These are phyloP conservation scores for Actinomucor elegans DNA, from an alignment of 371 early-diverging fungal genomes.

Conservation along the genomic window DNA sequence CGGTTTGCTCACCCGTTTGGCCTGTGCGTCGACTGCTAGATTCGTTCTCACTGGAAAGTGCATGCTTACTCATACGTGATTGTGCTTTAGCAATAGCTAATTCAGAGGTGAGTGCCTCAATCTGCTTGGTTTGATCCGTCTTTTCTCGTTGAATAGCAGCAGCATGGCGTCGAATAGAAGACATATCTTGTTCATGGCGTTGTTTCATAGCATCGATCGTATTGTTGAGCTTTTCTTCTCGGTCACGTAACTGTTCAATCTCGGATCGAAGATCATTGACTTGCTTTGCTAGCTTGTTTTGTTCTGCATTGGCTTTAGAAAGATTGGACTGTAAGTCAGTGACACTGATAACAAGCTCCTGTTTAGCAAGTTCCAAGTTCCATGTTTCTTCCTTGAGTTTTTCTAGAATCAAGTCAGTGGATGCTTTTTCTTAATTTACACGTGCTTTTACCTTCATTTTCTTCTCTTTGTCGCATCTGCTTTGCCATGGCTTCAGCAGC, in stretches of 20 bases:
- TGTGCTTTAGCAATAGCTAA: slow-evolving; percentile 51
- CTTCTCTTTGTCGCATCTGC: slow-evolving; percentile 59
- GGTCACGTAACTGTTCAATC: slow-evolving; percentile 63
- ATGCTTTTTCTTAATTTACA: neutral
- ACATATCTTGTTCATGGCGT: slow-evolving; percentile 69
- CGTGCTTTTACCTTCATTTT: slow-evolving; percentile 55
- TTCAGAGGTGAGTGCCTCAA: slow-evolving; percentile 64
- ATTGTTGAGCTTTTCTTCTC: slow-evolving; percentile 58
- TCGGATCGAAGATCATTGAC: slow-evolving; percentile 57
- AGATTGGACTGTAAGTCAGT: slow-evolving; percentile 57
- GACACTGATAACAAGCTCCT: slow-evolving; percentile 55
- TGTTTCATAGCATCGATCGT: slow-evolving; percentile 57
- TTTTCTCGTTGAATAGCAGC: slow-evolving; percentile 70
- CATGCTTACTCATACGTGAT: slow-evolving; percentile 38
- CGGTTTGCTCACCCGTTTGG: slow-evolving; percentile 3
- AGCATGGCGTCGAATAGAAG: slow-evolving; percentile 57
- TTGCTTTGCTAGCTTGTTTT: slow-evolving; percentile 57
- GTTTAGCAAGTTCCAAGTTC: slow-evolving; percentile 62
- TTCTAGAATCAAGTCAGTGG: slow-evolving; percentile 17
- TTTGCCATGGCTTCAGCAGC: slow-evolving; percentile 65
- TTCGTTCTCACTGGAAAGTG: slow-evolving; percentile 11
- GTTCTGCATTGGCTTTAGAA: slow-evolving; percentile 55
- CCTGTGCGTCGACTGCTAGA: neutral
- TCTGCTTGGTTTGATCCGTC: slow-evolving; percentile 51
- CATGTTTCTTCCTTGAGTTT: slow-evolving; percentile 61